phyloP scores from a whole-genome alignment of 345 rosid genomes.

The Trapa bicornis region DNA sequence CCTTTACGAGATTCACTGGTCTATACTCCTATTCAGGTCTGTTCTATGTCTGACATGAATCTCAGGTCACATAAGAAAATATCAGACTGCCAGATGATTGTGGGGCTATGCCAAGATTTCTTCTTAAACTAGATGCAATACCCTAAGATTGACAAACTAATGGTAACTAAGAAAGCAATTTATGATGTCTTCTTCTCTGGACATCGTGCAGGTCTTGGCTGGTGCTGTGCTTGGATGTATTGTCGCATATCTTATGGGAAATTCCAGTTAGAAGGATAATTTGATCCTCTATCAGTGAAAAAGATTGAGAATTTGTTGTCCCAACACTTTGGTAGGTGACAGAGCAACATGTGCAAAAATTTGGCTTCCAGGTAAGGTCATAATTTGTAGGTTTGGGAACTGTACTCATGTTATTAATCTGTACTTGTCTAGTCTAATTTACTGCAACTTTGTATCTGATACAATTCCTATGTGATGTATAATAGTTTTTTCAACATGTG shows the following conservation, averaged over 20 bases:
- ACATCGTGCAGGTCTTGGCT: conserved; percentile 36
- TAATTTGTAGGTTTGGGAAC: not conserved
- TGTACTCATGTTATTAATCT: not conserved
- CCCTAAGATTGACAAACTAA: too few relatives aligned
- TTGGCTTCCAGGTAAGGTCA: not conserved
- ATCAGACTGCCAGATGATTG: not conserved
- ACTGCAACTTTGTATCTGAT: too few relatives aligned
- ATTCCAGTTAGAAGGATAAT: conserved; percentile 13
- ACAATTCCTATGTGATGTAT: too few relatives aligned
- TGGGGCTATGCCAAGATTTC: too few relatives aligned
- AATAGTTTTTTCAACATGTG: too few relatives aligned
- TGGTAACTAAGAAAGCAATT: not conserved
- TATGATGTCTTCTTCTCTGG: not conserved
- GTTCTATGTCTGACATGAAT: conserved; percentile 5
- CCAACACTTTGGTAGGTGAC: not conserved
- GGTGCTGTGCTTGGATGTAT: conserved; percentile 38
- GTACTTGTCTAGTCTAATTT: not conserved
- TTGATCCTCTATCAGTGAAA: not conserved
- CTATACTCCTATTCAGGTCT: conserved; percentile 50
- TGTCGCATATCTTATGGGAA: conserved; percentile 34
- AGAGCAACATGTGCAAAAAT: not conserved
- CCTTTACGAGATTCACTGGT: conserved; percentile 53
- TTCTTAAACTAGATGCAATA: not conserved
- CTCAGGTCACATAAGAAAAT: not conserved
- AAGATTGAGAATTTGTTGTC: not conserved